Base-by-base conservation (phyloP, 768 basidiomycete species). In the Pleurotus djamor region DNA sequence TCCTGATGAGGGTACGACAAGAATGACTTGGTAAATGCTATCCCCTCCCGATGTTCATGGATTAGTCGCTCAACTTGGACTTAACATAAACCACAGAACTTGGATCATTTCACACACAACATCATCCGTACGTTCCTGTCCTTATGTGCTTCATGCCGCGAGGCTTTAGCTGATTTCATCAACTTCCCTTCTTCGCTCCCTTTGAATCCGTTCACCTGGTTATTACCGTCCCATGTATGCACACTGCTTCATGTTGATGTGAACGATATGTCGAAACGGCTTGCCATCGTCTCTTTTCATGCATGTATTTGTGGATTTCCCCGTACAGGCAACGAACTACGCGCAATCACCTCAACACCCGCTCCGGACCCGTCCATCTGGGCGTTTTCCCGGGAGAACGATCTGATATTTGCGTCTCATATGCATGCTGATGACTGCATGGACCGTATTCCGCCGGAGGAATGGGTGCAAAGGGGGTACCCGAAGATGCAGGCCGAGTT, bases 81-180 rank as follows among this genome's bases (percentile, higher is more conserved):
- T 34, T 41, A 48, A 55, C 48, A 52, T 33, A 44, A 36, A 59
- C 60, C 21, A 58, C 13, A 82, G 82, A 86, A 87, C 69, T 76
- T 88, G 64, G 87, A 90, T 65, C 84, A 89, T 68, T 89, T 88
- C 70, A 89, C 87, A 32, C 76, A 82, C 55, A 83, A 82, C 65
- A 86, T 89, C 68, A 88, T 89, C 63, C 81, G 86, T 82, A 68
- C 64, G 78, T 75, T 10, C 44, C 38, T n/a, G 7, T 37, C 59
- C 6, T 21, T 63, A 37, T 33, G 35, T 50, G 28, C 21, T 54
- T 5, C 48, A 55, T 49, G 14, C 17, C 28, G 13, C 13, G 13
- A 17, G n/a, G 51, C 49, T 51, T 16, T 55, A 34, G 36, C 56
- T 57, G 59, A 61, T 61, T 17, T 44, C 47, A 49, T 9, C 13